These are phyloP conservation scores for Leptographium radiaticola DNA, from an alignment of 2,329 filamentous ascomycete genomes.

Conservation along the genomic window DNA sequence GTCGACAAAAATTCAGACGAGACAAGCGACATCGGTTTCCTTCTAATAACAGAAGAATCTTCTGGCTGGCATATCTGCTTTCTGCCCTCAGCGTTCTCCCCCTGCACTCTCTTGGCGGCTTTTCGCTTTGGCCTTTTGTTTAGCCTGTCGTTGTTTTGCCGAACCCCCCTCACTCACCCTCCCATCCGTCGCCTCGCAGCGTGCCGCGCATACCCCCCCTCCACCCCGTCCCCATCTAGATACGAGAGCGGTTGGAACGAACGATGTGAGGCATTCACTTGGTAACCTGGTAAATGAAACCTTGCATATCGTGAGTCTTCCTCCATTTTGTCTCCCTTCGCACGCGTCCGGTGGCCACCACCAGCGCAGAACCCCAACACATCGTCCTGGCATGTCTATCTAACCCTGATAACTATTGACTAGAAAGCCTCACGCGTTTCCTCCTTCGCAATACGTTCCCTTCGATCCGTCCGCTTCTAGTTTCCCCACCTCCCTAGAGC, in stretches of 20 bases:
- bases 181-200: neutral
- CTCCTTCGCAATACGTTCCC: neutral
- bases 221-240: neutral
- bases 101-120: neutral
- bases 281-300: neutral
- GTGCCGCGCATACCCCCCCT: too few species aligned
- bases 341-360: neutral
- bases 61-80: neutral
- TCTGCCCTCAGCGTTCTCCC: neutral
- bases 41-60: neutral
- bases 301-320: neutral
- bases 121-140: too few species aligned
- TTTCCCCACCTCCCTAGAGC: too few species aligned
- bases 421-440: neutral
- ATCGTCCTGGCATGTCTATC: neutral
- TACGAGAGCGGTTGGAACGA: neutral
- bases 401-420: neutral
- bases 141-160: neutral
- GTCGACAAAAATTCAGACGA: neutral
- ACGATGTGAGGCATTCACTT: neutral
- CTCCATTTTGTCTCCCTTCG: neutral
- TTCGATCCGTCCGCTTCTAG: too few species aligned
- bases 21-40: neutral
- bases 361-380: neutral
- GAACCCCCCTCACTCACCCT: neutral